Conservation (phyloP, 2,329 filamentous ascomycete species). For the Shiraia sp. region DNA sequence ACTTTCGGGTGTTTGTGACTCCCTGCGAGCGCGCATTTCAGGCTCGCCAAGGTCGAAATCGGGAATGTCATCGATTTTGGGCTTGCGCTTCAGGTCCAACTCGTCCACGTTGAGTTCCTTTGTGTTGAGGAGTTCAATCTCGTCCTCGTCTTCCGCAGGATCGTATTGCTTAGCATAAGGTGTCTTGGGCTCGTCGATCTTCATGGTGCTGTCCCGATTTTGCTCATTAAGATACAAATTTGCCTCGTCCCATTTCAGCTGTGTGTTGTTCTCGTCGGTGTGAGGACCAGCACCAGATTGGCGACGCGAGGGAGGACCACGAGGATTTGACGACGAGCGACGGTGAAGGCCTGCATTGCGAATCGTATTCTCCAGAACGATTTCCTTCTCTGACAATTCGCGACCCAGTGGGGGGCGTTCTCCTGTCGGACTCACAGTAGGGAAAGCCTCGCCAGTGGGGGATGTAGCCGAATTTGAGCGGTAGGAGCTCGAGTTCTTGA, state of each 20-base stretch:
- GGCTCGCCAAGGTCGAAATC: constrained; percentile 91
- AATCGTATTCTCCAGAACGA: constrained; percentile 92
- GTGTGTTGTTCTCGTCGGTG: constrained; percentile 65
- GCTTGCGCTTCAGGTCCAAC: constrained; percentile 61
- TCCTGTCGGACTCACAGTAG: constrained; percentile 35
- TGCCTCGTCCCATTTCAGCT: constrained; percentile 97
- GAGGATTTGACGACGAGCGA: constrained; percentile 75
- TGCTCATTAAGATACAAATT: constrained; percentile 98
- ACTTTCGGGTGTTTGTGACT: constrained; percentile 48
- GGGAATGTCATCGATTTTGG: constrained; percentile 74
- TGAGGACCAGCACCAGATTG: constrained; percentile 62
- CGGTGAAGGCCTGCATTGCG: constrained; percentile 89
- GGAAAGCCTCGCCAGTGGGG: constrained; percentile 48
- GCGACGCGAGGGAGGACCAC: constrained; percentile 70
- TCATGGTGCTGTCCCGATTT: constrained; percentile 94
- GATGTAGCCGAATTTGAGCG: constrained; percentile 56
- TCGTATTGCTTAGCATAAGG: constrained; percentile 94
- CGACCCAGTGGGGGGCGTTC: constrained; percentile 51
- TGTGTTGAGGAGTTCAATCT: constrained; percentile 67
- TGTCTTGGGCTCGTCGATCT: constrained; percentile 98
- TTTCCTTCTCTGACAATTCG: constrained; percentile 75
- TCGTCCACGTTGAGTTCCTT: constrained; percentile 72
- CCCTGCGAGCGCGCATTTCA: constrained; percentile 57
- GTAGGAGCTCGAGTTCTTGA: constrained; percentile 80
- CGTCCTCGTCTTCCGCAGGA: constrained; percentile 81